A percentile compares a stretch with the other conserved stretches of the same genome.
Conservation (phyloP, 805 yeast genomes). For the Kuraishia cidri region DNA sequence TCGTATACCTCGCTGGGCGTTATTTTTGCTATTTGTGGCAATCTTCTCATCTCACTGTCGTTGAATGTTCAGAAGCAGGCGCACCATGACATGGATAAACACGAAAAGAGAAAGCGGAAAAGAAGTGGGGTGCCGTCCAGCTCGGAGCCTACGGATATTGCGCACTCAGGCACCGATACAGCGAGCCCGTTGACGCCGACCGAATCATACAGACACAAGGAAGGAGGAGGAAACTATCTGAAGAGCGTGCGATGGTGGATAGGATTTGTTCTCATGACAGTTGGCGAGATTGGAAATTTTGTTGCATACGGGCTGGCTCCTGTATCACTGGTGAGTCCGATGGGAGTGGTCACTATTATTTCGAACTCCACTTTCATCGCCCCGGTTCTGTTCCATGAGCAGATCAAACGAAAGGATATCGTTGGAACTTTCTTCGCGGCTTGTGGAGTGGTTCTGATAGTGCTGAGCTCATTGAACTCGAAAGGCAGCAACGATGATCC, state of each 20-base stretch:
- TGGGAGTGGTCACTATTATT: conserved; percentile 39
- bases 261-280: conserved; percentile 29
- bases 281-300: conserved; percentile 38
- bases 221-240: conserved; percentile 7
- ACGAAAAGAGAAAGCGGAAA: too few relatives aligned
- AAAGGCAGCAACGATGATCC: conserved; percentile 2
- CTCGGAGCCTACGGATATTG: too few relatives aligned
- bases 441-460: conserved; percentile 30
- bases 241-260: conserved; percentile 25
- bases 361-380: conserved; percentile 40
- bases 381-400: conserved; percentile 34
- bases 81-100: conserved; percentile 10
- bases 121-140: too few relatives aligned
- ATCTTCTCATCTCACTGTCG: conserved; percentile 16
- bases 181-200: too few relatives aligned
- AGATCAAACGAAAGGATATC: conserved; percentile 20
- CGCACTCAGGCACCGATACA: too few relatives aligned
- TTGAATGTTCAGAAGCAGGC: conserved; percentile 19
- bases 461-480: conserved; percentile 22
- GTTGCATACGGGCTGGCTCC: conserved; percentile 40
- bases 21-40: conserved; percentile 15
- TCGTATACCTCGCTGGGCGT: conserved; percentile 12
- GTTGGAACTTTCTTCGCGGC: conserved; percentile 30
- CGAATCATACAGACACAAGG: too few relatives aligned
- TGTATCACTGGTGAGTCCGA: conserved; percentile 35